A percentile compares a stretch with the other conserved stretches of the same genome.
phyloP scores from a whole-genome alignment of 345 rosid species.

The sweet orange (Citrus sinensis) region DVS_A1.0 CM039163.1:17603501-17604000 shows the following conservation, averaged over 20 bases:
- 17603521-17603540: background rate
- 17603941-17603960: constrained; percentile 30
- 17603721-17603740: constrained; percentile 25
- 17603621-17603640: constrained; percentile 57
- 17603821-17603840: constrained; percentile 23
- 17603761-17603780: constrained; percentile 40
- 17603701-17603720: constrained; percentile 12
- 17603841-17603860: background rate
- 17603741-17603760: constrained; percentile 48
- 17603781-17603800: constrained; percentile 3
- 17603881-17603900: background rate
- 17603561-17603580: constrained; percentile 72
- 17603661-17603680: constrained; percentile 23
- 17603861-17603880: constrained; percentile 18
- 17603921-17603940: constrained; percentile 40
- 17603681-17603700: constrained; percentile 30
- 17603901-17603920: background rate
- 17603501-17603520: constrained; percentile 34
- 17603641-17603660: constrained; percentile 47
- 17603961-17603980: constrained; percentile 47
- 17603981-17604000: constrained; percentile 20
- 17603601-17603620: constrained; percentile 3
- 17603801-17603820: constrained; percentile 15
- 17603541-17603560: constrained; percentile 10
- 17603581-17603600: constrained; percentile 38